Base-by-base conservation (phyloP, 768 basidiomycete species). In the Boletus coccyginus region DNA sequence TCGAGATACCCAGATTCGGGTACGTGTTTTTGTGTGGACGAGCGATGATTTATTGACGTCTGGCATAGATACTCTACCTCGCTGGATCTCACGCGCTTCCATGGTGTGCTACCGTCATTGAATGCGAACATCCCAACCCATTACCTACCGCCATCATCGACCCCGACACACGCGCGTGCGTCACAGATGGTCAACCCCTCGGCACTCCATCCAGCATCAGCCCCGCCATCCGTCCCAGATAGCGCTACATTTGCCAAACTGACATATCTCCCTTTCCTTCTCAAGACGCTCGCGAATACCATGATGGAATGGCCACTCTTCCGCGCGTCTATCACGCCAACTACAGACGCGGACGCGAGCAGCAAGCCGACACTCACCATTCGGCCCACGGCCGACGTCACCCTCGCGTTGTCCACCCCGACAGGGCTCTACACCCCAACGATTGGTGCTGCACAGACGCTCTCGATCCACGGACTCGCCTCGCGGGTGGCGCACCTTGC, bases 281-380 rank as follows among this genome's bases (percentile, higher is more conserved):
- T 94, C 63, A 95, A 95, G 69, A 86, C 87, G 0, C 86, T 95
- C 49, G 82, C 88, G 1, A 83, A 78, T 62, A 80, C 90, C 5
- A 90, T 94, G 89, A 73, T 79, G 57, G 85, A 90, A 66, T 92
- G 92, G 90, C 91, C 93, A 0, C 73, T 94, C 46, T 83, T 95
- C 77, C 81, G 89, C 16, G 80, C 88, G 19, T 87, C 88, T 33
- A 85, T 93, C 64, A 83, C 86, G 0, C 79, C 79, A 0, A 38
- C 64, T 24, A 42, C 68, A 5, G 29, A 65, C n/a, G 21, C 49
- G 16, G 56, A 44, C 52, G 27, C 53, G 13, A 35, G 53, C 33
- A 16, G 61, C 43, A 92, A 86, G 68, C 89, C 89, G 0, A 83
- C 83, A 0, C 74, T 92, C 9, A 88, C 85, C 3, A 67, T 94